Evolutionary conservation across 2,329 filamentous ascomycete species (phyloP), one percentile per base, ranked within the genome.

Genomic region (Botrytis porri): DNA sequence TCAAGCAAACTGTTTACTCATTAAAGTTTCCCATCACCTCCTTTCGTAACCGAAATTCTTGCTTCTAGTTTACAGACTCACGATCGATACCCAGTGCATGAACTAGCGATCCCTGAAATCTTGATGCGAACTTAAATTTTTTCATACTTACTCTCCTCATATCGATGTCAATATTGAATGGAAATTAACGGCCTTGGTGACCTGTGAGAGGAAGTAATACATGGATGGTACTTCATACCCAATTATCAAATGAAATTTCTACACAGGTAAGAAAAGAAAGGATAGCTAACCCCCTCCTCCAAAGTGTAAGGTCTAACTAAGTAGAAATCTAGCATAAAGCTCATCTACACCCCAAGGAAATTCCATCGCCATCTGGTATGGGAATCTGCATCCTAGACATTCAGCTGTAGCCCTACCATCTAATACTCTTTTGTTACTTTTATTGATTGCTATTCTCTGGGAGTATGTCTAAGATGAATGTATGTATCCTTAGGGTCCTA

Each of bases 161-260:
- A n/a, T 51, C 10, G 25, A 51, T 51, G n/a, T 14, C 4, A 4
- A 25, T 12, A 25, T 25, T 25, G 9, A 4, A 10, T 5, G 2
- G 1, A 48, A 12, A 25, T 25, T 12, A n/a, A 51, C 4, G 25
- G 48, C 25, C 2, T 51, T 14, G 25, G 14, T 45, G 20, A 22
- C 16, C 4, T 8, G 18, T 18, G 39, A 51, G 4, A n/a, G 48
- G 25, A n/a, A 6, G 4, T 4, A 12, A n/a, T 51, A 7, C 25
- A 3, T 0, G 25, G 2, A 3, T 0, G 25, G 2, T 20, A 14
- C 48, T 51, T n/a, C 4, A 14, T 14, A 7, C 14, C 25, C 4
- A 51, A 14, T 0, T 14, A n/a, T 51, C 12, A n/a, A 1, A n/a
- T 51, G 10, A 14, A 25, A n/a, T n/a, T 6, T n/a, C 0, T 10